Evolutionary conservation across 306 rosid genomes (phyloP).

Genomic region (Carpinus viminea): DNA sequence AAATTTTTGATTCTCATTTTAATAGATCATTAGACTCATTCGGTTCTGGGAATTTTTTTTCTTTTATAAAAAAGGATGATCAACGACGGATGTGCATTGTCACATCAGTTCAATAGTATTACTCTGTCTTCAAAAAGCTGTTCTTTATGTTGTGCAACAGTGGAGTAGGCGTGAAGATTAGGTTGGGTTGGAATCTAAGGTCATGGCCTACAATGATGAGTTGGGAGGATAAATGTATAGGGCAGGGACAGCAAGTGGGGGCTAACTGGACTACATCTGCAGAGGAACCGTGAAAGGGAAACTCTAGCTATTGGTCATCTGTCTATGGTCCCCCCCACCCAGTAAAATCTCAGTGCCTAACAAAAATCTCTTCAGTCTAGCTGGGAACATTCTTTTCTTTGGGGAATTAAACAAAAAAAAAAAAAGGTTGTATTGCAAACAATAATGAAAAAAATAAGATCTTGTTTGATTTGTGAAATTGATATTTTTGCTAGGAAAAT

Average conservation of each 20-base stretch:
- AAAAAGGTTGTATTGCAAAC: no score
- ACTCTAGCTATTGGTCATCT: conserved; percentile 29
- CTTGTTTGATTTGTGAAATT: no score
- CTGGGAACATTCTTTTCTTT: conserved; percentile 44
- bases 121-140: background rate
- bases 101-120: no score
- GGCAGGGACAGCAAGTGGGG: conserved; percentile 47
- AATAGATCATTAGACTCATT: no score
- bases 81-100: no score
- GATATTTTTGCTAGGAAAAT: no score
- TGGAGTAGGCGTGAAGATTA: background rate
- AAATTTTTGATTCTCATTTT: no score
- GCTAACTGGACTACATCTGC: conserved; percentile 36
- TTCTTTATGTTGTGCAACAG: background rate
- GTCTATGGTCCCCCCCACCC: conserved; percentile 67
- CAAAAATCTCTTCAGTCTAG: conserved; percentile 33
- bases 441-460: no score
- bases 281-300: conserved; percentile 45
- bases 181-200: conserved; percentile 36
- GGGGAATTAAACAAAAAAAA: background rate
- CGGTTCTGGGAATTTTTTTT: no score
- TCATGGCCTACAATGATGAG: conserved; percentile 34
- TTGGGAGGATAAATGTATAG: conserved; percentile 25
- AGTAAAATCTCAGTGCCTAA: conserved; percentile 47
- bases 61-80: no score